Percentiles rank a stretch among this genome's conserved stretches.
phyloP scores from a whole-genome alignment of 164 flowering plant species.

The Chloranthus sessilifolius region DNA sequence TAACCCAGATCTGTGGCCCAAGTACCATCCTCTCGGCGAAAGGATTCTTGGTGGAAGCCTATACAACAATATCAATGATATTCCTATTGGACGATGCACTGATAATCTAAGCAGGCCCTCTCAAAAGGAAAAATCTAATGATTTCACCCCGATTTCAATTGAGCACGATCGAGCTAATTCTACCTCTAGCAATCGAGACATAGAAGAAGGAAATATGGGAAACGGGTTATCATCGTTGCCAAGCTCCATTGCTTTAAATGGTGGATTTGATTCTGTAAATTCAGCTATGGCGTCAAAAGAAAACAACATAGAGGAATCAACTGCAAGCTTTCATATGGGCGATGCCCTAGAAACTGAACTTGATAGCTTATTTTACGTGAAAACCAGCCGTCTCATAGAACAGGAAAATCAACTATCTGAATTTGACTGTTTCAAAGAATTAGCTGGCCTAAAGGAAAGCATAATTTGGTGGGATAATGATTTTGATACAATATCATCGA shows the following conservation, averaged over 20 bases:
- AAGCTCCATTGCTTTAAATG: slow-evolving; percentile 6
- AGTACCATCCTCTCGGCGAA: slow-evolving; percentile 58
- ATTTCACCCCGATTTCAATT: no score
- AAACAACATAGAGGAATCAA: slow-evolving; percentile 10
- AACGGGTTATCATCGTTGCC: slow-evolving; percentile 17
- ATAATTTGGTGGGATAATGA: slow-evolving; percentile 43
- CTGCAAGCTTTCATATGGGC: slow-evolving; percentile 9
- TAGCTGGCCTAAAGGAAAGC: slow-evolving; percentile 31
- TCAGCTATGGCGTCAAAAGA: slow-evolving; percentile 6
- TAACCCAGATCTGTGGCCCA: slow-evolving; percentile 60
- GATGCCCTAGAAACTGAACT: slow-evolving; percentile 43
- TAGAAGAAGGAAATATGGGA: slow-evolving; percentile 21
- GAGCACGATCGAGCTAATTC: no score
- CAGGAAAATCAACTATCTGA: slow-evolving; percentile 29
- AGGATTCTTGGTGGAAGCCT: no score
- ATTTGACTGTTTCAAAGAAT: slow-evolving; percentile 46
- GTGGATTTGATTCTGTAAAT: no score
- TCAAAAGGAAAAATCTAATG: no score
- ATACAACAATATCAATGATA: no score
- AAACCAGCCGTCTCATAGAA: slow-evolving; percentile 10
- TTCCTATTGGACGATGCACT: no score
- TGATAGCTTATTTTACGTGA: slow-evolving; percentile 31
- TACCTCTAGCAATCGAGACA: no score
- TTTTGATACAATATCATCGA: slow-evolving; percentile 46
- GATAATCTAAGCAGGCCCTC: no score